Evolutionary conservation across 305 asterid species (phyloP), one percentile per base, ranked within the genome.

Genomic region (Stenogyne calaminthoides): DNA sequence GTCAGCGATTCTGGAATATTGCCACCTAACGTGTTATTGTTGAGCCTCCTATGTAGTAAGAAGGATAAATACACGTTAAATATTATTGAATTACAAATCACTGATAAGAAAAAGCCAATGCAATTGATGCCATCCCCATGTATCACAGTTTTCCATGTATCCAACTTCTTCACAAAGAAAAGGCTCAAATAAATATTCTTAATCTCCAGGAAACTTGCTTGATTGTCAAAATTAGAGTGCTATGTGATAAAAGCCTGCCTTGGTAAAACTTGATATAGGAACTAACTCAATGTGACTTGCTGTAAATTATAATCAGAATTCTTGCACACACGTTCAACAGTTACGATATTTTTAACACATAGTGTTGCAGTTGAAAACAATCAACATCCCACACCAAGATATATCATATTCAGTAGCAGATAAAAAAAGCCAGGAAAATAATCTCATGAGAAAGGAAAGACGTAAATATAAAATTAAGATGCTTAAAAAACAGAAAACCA

Each of bases 21-120:
- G 73, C 96, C 98, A 70, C 22, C 70, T 88, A 93, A 82, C 42
- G 68, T 76, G 89, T 93, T 93, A 76, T 93, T 93, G 84, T 93
- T 93, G 63, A 93, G 96, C 87, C 97, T 91, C 96, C 98, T 93
- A 64, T 60, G 63, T 63, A 65, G 67, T 64, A 66, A 49, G 47
- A 67, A 60, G 32, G 67, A 34, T 29, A 73, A 74, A 51, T 18
- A 72, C 70, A 52, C 52, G 70, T 71, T 59, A 78, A 77, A 73
- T 59, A 78, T 71, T 40, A 47, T 7, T 19, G n/a, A 66, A 49
- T 9, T 46, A 46, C 70, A 54, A 62, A 37, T 37, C 16, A 46
- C 39, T 20, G 25, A 62, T 20, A 65, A 63, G 19, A 57, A 72
- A 55, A 69, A 12, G 12, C 10, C 49, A 25, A 69, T 56, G 70